Conservation (phyloP, 2,329 filamentous ascomycete genomes). For the Seiridium unicorne region DNA sequence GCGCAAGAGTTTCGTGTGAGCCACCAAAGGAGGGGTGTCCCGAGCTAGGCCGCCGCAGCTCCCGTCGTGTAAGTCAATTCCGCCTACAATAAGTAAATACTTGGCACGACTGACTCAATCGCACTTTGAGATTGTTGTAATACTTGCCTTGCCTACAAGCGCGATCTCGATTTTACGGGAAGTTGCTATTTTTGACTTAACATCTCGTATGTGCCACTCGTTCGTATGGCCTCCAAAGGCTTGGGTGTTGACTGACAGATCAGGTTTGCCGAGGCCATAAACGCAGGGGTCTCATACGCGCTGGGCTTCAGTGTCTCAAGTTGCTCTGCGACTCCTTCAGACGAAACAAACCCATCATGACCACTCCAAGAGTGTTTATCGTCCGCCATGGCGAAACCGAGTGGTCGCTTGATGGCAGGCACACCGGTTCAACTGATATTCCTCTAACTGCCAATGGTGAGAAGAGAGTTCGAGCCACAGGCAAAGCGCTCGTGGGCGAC, state of each 20-base stretch:
- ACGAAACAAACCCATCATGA: conserved; percentile 21
- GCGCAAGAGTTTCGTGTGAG: not conserved
- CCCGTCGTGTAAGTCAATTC: not conserved
- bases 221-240: too few species aligned
- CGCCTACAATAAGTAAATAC: too few species aligned
- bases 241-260: not conserved
- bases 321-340: not conserved
- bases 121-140: too few species aligned
- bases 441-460: conserved; percentile 80
- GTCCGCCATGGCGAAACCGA: conserved; percentile 92
- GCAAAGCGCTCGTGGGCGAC: conserved; percentile 77
- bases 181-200: too few species aligned
- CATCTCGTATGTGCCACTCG: too few species aligned
- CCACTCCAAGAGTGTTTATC: conserved; percentile 73
- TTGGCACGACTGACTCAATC: too few species aligned
- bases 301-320: not conserved
- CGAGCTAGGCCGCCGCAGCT: not conserved
- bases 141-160: too few species aligned
- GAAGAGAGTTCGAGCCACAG: conserved; percentile 72
- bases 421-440: conserved; percentile 86
- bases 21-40: not conserved
- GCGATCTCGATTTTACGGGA: too few species aligned
- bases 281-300: conserved; percentile 1
- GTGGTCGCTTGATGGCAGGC: conserved; percentile 84
- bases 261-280: not conserved